Conservation (phyloP, 208 protist genomes). For the Leishmania gerbilli region DNA sequence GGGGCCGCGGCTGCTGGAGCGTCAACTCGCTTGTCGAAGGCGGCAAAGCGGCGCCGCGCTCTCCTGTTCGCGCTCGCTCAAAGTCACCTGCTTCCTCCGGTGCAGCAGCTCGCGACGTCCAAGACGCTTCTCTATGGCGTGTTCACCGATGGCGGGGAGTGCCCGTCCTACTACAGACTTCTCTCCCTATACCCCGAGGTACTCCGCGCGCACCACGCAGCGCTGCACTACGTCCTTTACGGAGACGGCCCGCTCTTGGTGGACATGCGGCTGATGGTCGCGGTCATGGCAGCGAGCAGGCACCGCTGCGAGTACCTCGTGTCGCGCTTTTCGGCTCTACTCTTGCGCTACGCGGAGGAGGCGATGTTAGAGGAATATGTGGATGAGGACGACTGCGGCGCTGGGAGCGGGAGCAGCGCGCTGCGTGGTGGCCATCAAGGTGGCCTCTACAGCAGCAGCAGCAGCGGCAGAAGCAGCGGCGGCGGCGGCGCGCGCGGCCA, state of each 20-base stretch:
- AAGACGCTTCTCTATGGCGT: conserved; percentile 59
- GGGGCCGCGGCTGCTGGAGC: background rate
- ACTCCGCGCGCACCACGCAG: conserved; percentile 67
- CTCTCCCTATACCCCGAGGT: conserved; percentile 66
- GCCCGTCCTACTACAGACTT: conserved; percentile 66
- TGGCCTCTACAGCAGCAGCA: conserved; percentile 12
- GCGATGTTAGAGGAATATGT: conserved; percentile 23
- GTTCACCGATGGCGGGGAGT: conserved; percentile 66
- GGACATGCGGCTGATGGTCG: conserved; percentile 79
- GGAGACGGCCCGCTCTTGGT: conserved; percentile 75
- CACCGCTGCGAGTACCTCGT: conserved; percentile 86
- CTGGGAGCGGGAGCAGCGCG: background rate
- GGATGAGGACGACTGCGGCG: conserved; percentile 13
- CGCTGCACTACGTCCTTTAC: conserved; percentile 69
- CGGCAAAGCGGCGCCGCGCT: conserved; percentile 30
- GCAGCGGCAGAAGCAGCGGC: no score
- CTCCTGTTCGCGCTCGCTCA: conserved; percentile 48
- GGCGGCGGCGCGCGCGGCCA: background rate
- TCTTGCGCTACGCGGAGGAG: conserved; percentile 55
- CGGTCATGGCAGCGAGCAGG: conserved; percentile 78
- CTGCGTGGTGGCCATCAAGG: conserved; percentile 1
- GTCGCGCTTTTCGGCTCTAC: conserved; percentile 60
- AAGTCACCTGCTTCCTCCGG: conserved; percentile 35
- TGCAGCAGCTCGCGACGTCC: conserved; percentile 25
- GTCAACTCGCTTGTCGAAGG: conserved; percentile 12